These are phyloP conservation scores for Comarum palustre DNA, from an alignment of 306 rosid species.

Conservation along the genomic window DNA sequence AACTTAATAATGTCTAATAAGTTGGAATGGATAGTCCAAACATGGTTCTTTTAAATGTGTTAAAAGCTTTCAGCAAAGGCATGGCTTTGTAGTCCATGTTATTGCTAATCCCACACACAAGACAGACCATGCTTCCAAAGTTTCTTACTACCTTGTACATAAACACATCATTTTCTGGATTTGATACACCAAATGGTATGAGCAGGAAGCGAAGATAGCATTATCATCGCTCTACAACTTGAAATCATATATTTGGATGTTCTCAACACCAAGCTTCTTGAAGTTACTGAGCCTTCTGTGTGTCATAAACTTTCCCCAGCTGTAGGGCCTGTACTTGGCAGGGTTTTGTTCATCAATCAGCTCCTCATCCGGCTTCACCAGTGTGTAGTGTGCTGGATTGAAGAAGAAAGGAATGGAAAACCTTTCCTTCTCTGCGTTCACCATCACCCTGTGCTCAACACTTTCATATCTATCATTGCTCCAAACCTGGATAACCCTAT, in stretches of 20 bases:
- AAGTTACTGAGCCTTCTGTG: conserved; percentile 38
- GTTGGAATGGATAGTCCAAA: background rate
- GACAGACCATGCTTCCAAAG: background rate
- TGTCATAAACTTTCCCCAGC: conserved; percentile 51
- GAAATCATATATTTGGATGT: conserved; percentile 37
- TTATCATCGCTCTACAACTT: background rate
- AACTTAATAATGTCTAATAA: background rate
- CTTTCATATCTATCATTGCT: conserved; percentile 68
- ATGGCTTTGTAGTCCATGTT: conserved; percentile 20
- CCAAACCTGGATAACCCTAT: conserved; percentile 53
- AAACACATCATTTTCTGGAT: background rate
- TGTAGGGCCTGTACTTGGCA: conserved; percentile 43
- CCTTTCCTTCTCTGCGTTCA: conserved; percentile 48
- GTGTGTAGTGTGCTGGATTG: conserved; percentile 51
- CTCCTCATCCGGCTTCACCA: conserved; percentile 46
- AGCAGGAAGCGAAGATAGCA: background rate
- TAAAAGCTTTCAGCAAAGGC: background rate
- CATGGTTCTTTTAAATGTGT: conserved; percentile 20
- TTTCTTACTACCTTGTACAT: background rate
- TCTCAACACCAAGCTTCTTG: conserved; percentile 44
- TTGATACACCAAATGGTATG: background rate
- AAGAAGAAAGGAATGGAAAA: conserved; percentile 64
- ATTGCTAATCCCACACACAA: conserved; percentile 14
- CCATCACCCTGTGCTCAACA: conserved; percentile 66
- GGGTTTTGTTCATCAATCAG: conserved; percentile 39